Evolutionary conservation across 2,329 filamentous ascomycete genomes (phyloP), one percentile per base, ranked within the genome.

Genomic region (Aspergillus floridensis): DNA sequence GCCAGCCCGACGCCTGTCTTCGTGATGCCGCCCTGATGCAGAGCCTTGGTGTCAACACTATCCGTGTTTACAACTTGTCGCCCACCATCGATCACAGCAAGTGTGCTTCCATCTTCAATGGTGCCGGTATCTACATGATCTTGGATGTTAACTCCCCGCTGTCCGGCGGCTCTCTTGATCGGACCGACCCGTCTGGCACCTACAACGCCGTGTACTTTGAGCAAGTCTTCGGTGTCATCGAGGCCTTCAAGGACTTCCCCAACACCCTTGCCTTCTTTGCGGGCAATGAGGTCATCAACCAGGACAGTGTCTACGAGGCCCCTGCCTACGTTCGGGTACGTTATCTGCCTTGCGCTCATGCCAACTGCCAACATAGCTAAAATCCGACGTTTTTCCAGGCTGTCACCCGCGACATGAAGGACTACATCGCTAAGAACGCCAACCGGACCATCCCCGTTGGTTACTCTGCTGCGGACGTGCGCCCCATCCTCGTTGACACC

Each of bases 261-360:
- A 89, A 89, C 73, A 82, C 82, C 2, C 77, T 89, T 26, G 87
- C 81, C 44, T 89, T 89, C 79, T 88, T 90, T 71, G 80, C 84
- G 29, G 87, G 84, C 38, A 89, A 90, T 69, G 87, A 89, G 72
- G 83, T 89, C 53, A 88, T 88, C 77, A 87, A 88, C 67, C 82
- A 88, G 68, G 70, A 85, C 11, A 84, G 81, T 51, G 76, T 78
- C 31, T 70, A 81, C 63, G 69, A 76, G 53, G 84, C 82, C 54
- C 86, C 86, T 16, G 80, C 79, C 49, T 86, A 88, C 72, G 82
- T 88, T 63, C 76, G 83, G 57, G 80, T 81, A 70, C 65, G 77
- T 72, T 2, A 44, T 5, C 6, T 7, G 4, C 5, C 38, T 48
- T n/a, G 44, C 57, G 4, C 14, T 16, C 32, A 35, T 35, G 12